phyloP scores from a whole-genome alignment of 257 asterid genomes.

The Osmanthus fragrans region DNA sequence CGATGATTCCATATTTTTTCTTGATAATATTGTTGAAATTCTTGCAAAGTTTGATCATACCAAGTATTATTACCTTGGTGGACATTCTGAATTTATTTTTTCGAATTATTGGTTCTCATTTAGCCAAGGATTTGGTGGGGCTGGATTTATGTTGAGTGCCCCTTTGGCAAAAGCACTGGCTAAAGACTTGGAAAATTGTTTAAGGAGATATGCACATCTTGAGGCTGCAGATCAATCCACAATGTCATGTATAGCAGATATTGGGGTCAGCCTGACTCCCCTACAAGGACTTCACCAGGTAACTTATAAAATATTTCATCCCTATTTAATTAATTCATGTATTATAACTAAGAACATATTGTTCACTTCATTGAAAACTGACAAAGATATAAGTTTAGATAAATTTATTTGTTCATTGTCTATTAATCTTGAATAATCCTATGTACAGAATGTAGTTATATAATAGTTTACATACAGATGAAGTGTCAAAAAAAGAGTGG shows the following conservation, averaged over 20 bases:
- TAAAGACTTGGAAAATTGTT: constrained; percentile 42
- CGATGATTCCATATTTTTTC: constrained; percentile 64
- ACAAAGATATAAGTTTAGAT: too few relatives aligned
- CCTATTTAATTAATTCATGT: too few relatives aligned
- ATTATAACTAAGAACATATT: too few relatives aligned
- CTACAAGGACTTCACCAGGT: constrained; percentile 71
- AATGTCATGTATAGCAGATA: constrained; percentile 64
- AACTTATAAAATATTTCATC: neutral
- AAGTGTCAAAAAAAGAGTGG: too few relatives aligned
- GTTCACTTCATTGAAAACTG: too few relatives aligned
- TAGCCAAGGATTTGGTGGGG: constrained; percentile 73
- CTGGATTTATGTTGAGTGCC: constrained; percentile 61
- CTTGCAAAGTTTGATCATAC: constrained; percentile 47
- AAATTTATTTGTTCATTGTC: too few relatives aligned
- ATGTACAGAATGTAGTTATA: too few relatives aligned
- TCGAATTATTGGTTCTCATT: constrained; percentile 56
- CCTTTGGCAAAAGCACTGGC: constrained; percentile 59
- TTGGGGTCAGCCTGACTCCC: constrained; percentile 57
- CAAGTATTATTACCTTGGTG: constrained; percentile 58
- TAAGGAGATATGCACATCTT: constrained; percentile 39
- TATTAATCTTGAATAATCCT: too few relatives aligned
- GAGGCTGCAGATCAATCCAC: constrained; percentile 50
- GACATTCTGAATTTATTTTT: constrained; percentile 53
- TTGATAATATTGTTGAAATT: constrained; percentile 62
- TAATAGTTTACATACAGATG: too few relatives aligned